Conservation (phyloP, 768 basidiomycete genomes). For the Podaxis sp. region DNA sequence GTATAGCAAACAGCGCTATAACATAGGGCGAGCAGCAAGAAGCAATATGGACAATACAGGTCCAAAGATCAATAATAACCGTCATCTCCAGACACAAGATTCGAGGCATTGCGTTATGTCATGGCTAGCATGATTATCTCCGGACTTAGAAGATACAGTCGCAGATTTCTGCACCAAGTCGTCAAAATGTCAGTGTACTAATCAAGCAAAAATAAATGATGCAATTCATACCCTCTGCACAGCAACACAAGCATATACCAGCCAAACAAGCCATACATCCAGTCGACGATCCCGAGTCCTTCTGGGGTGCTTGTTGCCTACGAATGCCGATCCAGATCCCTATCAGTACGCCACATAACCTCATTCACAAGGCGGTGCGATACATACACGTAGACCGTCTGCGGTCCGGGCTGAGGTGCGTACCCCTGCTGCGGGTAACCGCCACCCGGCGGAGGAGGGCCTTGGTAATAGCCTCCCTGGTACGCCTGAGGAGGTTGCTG, state of each 20-base stretch:
- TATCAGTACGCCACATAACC: neutral
- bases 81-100: no score
- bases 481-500: conserved; percentile 76
- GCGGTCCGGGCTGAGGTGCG: conserved; percentile 53
- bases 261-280: conserved; percentile 69
- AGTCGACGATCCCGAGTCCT: conserved; percentile 38
- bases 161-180: conserved; percentile 55
- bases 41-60: neutral
- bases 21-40: neutral
- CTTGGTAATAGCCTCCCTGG: conserved; percentile 44
- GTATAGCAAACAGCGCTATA: neutral
- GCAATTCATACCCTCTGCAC: conserved; percentile 60
- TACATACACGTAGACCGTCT: conserved; percentile 79
- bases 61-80: neutral
- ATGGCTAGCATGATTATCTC: neutral
- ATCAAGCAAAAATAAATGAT: conserved; percentile 16
- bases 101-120: neutral
- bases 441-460: conserved; percentile 39
- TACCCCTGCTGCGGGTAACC: conserved; percentile 55
- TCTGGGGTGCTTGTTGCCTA: conserved; percentile 47
- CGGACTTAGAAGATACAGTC: conserved; percentile 62
- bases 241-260: conserved; percentile 64
- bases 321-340: conserved; percentile 30
- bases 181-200: conserved; percentile 13
- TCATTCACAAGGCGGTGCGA: neutral